A percentile compares a stretch with the other conserved stretches of the same genome.
Conservation (phyloP, 371 early-diverging fungal species). For the Zychaea mexicana region DNA sequence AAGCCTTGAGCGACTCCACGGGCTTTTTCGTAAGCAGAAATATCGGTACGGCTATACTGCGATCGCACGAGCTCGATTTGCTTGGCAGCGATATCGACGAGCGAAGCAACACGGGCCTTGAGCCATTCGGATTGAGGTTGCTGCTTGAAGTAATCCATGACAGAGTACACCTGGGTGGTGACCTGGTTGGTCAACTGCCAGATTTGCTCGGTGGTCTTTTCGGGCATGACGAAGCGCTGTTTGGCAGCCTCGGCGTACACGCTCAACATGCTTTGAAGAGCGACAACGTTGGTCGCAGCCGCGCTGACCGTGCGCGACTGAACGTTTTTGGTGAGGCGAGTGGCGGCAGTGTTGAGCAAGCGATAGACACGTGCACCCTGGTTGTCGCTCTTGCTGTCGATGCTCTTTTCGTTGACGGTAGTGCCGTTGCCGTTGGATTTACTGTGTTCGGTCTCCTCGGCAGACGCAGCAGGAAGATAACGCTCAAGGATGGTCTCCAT, state of each 20-base stretch:
- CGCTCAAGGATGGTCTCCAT: slow-evolving; percentile 35
- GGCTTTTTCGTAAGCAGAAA: slow-evolving; percentile 52
- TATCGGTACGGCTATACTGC: slow-evolving; percentile 51
- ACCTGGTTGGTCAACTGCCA: slow-evolving; percentile 28
- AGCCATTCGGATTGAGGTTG: slow-evolving; percentile 49
- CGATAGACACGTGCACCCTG: slow-evolving; percentile 37
- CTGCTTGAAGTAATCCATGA: slow-evolving; percentile 43
- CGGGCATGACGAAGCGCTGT: slow-evolving; percentile 15
- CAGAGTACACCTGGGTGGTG: slow-evolving; percentile 23
- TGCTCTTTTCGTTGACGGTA: not conserved
- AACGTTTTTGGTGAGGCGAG: slow-evolving; percentile 31
- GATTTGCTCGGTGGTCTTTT: not conserved
- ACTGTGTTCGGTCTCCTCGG: no score
- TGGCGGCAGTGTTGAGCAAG: slow-evolving; percentile 27
- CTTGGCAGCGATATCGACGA: slow-evolving; percentile 43
- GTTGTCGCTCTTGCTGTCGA: slow-evolving; percentile 7
- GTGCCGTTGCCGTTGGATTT: slow-evolving; percentile 1
- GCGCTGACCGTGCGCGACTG: slow-evolving; percentile 25
- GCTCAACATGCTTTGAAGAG: slow-evolving; percentile 26
- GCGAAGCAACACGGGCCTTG: slow-evolving; percentile 42
- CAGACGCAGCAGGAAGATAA: slow-evolving; percentile 50
- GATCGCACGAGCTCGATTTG: slow-evolving; percentile 42
- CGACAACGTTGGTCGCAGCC: slow-evolving; percentile 21
- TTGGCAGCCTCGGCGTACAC: slow-evolving; percentile 35
- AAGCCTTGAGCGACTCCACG: slow-evolving; percentile 46